These are phyloP conservation scores for Globisporangium orthogonon DNA, from an alignment of 352 stramenopile genomes.

Conservation along the genomic window DNA sequence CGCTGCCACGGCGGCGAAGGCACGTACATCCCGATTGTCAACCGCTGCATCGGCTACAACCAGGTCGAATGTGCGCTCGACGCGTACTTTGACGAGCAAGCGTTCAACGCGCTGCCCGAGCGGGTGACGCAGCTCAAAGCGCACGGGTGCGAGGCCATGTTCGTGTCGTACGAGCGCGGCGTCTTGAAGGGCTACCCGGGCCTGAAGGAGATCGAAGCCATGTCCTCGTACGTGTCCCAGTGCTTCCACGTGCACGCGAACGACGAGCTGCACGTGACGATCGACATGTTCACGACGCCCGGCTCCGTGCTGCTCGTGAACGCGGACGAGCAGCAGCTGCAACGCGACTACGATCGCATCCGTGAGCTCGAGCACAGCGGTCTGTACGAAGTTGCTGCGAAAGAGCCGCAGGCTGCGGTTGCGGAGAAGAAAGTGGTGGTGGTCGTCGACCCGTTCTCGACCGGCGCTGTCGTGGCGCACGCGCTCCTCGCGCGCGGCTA, in stretches of 20 bases:
- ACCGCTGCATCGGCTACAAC: slow-evolving; percentile 89
- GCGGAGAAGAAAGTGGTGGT: slow-evolving; percentile 73
- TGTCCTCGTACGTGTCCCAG: slow-evolving; percentile 86
- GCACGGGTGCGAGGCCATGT: slow-evolving; percentile 88
- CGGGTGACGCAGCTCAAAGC: slow-evolving; percentile 49
- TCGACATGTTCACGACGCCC: slow-evolving; percentile 90
- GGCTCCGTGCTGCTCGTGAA: slow-evolving; percentile 83
- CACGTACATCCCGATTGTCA: slow-evolving; percentile 88
- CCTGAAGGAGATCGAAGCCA: slow-evolving; percentile 74
- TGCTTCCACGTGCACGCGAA: slow-evolving; percentile 64
- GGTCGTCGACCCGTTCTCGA: slow-evolving; percentile 95
- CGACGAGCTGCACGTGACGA: slow-evolving; percentile 54
- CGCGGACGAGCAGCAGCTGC: slow-evolving; percentile 62
- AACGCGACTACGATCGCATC: slow-evolving; percentile 79
- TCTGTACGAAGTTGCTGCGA: slow-evolving; percentile 41
- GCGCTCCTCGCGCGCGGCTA: slow-evolving; percentile 87
- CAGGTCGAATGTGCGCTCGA: slow-evolving; percentile 89
- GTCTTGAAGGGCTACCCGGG: slow-evolving; percentile 82
- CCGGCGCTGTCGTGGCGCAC: slow-evolving; percentile 91
- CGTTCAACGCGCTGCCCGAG: slow-evolving; percentile 47
- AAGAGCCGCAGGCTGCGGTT: slow-evolving; percentile 2
- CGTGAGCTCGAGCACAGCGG: slow-evolving; percentile 75
- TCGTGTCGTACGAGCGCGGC: slow-evolving; percentile 86
- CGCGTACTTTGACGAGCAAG: slow-evolving; percentile 70
- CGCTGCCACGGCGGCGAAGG: slow-evolving; percentile 93